These are phyloP conservation scores for Penicillium lagena DNA, from an alignment of 495 filamentous ascomycete genomes.

Conservation along the genomic window DNA sequence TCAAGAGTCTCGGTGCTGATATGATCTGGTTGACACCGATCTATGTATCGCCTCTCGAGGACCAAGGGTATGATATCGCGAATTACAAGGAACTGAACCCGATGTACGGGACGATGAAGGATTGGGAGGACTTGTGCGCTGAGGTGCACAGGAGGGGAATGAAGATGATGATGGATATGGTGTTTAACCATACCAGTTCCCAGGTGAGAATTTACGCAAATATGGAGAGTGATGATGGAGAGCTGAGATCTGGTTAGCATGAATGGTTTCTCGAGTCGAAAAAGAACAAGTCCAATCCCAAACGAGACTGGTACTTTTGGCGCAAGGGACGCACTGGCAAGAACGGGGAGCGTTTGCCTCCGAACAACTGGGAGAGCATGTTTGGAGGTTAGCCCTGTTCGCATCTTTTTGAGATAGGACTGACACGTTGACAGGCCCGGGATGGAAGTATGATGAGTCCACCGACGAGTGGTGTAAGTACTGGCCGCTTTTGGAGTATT, in stretches of 20 bases:
- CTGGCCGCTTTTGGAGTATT: neutral
- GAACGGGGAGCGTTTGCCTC: constrained; percentile 46
- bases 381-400: neutral
- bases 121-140: constrained; percentile 48
- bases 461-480: constrained; percentile 50
- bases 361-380: constrained; percentile 50
- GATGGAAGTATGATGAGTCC: constrained; percentile 55
- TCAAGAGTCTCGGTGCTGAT: constrained; percentile 52
- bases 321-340: constrained; percentile 34
- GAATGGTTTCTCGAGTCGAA: constrained; percentile 58
- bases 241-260: constrained; percentile 51
- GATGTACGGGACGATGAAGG: constrained; percentile 46
- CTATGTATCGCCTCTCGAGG: constrained; percentile 47
- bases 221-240: constrained; percentile 40
- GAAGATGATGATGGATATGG: constrained; percentile 52
- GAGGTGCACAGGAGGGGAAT: constrained; percentile 42
- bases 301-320: constrained; percentile 65
- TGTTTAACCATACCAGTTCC: constrained; percentile 49
- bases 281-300: constrained; percentile 41
- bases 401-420: constrained; percentile 28
- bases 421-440: constrained; percentile 9
- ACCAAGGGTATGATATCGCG: constrained; percentile 48
- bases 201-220: constrained; percentile 30
- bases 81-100: constrained; percentile 51
- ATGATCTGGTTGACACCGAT: constrained; percentile 60